These are phyloP conservation scores for Tardiomyces blankii DNA, from an alignment of 1,139 yeast species.

Conservation along the genomic window DNA sequence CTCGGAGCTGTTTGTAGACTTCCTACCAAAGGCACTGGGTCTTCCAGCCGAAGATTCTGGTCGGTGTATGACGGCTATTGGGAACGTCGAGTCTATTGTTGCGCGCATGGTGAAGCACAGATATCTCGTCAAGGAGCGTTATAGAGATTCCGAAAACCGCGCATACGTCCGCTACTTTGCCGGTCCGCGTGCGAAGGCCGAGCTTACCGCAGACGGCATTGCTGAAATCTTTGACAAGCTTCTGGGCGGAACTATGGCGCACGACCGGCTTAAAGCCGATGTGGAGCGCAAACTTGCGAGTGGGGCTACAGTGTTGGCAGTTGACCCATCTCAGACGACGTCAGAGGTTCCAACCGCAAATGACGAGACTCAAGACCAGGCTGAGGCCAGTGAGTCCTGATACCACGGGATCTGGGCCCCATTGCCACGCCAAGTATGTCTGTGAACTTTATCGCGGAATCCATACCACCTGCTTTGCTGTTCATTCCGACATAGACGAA, in stretches of 20 bases:
- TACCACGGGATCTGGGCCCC: too few species aligned
- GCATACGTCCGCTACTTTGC: neutral
- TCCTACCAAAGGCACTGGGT: neutral
- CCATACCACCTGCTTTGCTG: too few species aligned
- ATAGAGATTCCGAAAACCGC: neutral
- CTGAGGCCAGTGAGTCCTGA: too few species aligned
- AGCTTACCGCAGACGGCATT: neutral
- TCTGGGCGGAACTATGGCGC: too few species aligned
- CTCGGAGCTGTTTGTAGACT: neutral
- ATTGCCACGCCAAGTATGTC: too few species aligned
- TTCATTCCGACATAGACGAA: too few species aligned
- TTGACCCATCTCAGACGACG: too few species aligned
- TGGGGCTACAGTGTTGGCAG: too few species aligned
- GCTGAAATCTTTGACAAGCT: slow-evolving; percentile 16
- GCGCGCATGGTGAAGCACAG: neutral
- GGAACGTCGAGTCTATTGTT: neutral
- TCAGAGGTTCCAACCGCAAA: too few species aligned
- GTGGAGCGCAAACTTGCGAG: neutral
- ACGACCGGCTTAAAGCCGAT: neutral
- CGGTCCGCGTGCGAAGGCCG: neutral
- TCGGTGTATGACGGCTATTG: neutral
- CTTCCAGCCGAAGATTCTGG: neutral
- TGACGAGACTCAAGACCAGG: too few species aligned
- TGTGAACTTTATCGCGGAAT: too few species aligned
- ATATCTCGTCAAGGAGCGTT: neutral